Evolutionary conservation across 2,329 filamentous ascomycete genomes (phyloP).

Genomic region (Penicillium polonicum): DNA sequence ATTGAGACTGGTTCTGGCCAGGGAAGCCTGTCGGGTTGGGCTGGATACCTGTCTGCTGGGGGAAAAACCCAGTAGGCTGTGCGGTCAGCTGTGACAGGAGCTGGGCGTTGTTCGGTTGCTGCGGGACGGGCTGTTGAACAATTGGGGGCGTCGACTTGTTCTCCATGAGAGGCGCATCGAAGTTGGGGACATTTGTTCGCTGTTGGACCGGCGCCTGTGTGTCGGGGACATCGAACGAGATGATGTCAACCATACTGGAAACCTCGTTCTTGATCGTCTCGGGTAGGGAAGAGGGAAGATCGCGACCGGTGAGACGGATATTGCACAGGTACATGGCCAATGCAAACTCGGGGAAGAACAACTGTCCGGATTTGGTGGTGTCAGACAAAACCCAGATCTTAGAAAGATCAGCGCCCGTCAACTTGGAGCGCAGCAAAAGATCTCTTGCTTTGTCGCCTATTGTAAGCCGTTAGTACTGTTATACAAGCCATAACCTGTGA

Average conservation of each 20-base stretch:
- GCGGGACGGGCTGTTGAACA: conserved; percentile 64
- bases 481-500: background rate
- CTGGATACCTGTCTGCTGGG: conserved; percentile 68
- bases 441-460: conserved; percentile 81
- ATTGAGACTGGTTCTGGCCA: conserved; percentile 49
- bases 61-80: conserved; percentile 51
- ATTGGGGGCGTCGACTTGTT: conserved; percentile 51
- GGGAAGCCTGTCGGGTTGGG: conserved; percentile 52
- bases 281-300: conserved; percentile 70
- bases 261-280: conserved; percentile 93
- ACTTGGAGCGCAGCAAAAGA: conserved; percentile 79
- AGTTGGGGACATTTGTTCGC: conserved; percentile 68
- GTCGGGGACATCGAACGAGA: conserved; percentile 88
- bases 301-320: conserved; percentile 81
- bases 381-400: conserved; percentile 95
- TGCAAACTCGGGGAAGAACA: conserved; percentile 96
- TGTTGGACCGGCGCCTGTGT: conserved; percentile 56
- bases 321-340: conserved; percentile 99
- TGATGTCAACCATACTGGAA: conserved; percentile 99
- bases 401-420: conserved; percentile 82
- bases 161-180: conserved; percentile 57
- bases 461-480: conserved; percentile 15
- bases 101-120: conserved; percentile 69
- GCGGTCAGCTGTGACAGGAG: conserved; percentile 58
- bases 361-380: conserved; percentile 91